A percentile compares a stretch with the other conserved stretches of the same genome.
Conservation (phyloP, 768 basidiomycete genomes). For the Leccinum uliginosum region DNA sequence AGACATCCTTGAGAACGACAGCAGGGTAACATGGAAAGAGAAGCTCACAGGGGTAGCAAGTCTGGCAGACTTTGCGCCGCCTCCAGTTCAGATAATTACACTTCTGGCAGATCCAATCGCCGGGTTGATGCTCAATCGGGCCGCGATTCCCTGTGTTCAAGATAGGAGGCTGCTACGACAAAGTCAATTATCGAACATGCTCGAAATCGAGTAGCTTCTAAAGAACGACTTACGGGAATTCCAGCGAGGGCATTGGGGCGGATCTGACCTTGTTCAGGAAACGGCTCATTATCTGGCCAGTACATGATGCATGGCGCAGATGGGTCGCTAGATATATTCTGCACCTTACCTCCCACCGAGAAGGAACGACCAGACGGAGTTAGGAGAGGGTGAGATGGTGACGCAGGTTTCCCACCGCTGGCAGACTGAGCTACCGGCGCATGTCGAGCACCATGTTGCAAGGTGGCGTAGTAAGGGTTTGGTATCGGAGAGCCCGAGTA, state of each 20-base stretch:
- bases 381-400: constrained; percentile 63
- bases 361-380: constrained; percentile 82
- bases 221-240: constrained; percentile 44
- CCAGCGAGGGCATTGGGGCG: constrained; percentile 54
- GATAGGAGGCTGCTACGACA: constrained; percentile 70
- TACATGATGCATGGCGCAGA: constrained; percentile 76
- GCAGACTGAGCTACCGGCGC: constrained; percentile 24
- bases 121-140: constrained; percentile 82
- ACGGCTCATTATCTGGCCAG: constrained; percentile 86
- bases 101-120: constrained; percentile 79
- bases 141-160: constrained; percentile 86
- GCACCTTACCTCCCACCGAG: constrained; percentile 71
- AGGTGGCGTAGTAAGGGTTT: constrained; percentile 21
- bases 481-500: constrained; percentile 22
- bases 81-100: constrained; percentile 90
- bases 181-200: constrained; percentile 1
- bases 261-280: constrained; percentile 78
- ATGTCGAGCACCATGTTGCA: constrained; percentile 22
- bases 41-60: constrained; percentile 74
- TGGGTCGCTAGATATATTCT: constrained; percentile 74
- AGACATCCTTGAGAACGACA: constrained; percentile 7
- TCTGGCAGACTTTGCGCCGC: constrained; percentile 84
- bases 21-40: constrained; percentile 6
- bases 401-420: constrained; percentile 30
- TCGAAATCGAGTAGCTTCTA: not conserved